A percentile compares a stretch with the other conserved stretches of the same genome.
Conservation (phyloP, 345 rosid species). For the Adansonia digitata region DNA sequence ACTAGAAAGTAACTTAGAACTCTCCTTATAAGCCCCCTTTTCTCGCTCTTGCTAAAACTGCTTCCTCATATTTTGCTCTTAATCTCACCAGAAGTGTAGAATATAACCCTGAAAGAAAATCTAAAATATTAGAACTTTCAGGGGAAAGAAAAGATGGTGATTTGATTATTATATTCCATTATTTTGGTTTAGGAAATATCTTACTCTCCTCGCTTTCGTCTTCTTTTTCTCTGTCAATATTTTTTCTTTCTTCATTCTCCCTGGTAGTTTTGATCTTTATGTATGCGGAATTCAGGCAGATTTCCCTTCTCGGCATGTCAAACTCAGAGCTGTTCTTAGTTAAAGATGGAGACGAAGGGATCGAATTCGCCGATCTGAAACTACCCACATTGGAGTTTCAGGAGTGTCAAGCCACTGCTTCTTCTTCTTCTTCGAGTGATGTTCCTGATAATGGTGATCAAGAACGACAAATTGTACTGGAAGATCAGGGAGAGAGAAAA, state of each 20-base stretch:
- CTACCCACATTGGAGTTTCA: conserved; percentile 15
- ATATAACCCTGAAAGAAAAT: neutral
- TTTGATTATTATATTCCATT: neutral
- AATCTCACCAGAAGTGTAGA: conserved; percentile 1
- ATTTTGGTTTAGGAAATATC: neutral
- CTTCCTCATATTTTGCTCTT: neutral
- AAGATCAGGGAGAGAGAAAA: neutral
- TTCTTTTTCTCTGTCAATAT: neutral
- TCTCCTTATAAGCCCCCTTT: neutral
- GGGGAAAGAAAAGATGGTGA: neutral
- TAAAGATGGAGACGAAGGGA: conserved; percentile 25
- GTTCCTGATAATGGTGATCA: too few relatives aligned
- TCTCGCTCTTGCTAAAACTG: neutral
- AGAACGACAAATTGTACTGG: neutral
- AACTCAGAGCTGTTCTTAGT: conserved; percentile 27
- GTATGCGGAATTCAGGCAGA: neutral
- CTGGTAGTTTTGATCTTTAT: neutral
- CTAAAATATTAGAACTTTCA: neutral
- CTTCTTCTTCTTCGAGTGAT: neutral
- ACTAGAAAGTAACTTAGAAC: neutral
- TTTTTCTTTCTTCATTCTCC: neutral
- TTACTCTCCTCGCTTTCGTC: neutral
- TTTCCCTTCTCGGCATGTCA: conserved; percentile 19
- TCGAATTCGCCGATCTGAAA: conserved; percentile 24
- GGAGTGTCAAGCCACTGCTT: neutral